A percentile compares a stretch with the other conserved stretches of the same genome.
Evolutionary conservation across 2,329 filamentous ascomycete species (phyloP).

Genomic region (Phyllosticta paracitricarpa): DNA sequence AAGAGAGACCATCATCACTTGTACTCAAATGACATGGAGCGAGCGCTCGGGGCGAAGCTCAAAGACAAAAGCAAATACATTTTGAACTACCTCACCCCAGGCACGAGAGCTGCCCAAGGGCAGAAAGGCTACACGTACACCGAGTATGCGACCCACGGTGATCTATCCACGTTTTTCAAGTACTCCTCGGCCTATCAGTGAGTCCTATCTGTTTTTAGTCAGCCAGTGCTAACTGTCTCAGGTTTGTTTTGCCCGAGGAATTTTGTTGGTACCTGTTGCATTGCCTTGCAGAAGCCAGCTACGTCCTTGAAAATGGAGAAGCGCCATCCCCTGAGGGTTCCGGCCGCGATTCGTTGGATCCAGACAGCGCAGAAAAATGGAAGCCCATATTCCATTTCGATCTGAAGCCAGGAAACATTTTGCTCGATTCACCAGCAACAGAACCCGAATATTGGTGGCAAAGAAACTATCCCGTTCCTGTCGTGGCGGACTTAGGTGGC

Average conservation of each 20-base stretch:
- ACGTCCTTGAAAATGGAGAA: not conserved
- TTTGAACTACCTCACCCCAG: not conserved
- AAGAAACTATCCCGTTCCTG: not conserved
- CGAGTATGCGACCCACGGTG: not conserved
- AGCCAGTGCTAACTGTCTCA: not conserved
- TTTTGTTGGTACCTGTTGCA: conserved; percentile 5
- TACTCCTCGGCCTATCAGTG: not conserved
- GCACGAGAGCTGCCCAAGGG: not conserved
- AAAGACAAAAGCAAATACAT: not conserved
- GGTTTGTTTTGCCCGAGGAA: not conserved
- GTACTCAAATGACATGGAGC: not conserved
- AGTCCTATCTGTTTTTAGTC: not conserved
- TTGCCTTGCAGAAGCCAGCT: not conserved
- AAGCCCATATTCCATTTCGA: not conserved
- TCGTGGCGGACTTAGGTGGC: not conserved
- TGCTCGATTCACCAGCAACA: not conserved
- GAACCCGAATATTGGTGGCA: not conserved
- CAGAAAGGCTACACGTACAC: not conserved
- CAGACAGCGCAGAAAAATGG: not conserved
- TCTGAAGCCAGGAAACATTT: not conserved
- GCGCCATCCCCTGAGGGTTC: not conserved
- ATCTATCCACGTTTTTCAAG: not conserved
- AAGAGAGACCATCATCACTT: not conserved
- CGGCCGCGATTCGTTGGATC: not conserved
- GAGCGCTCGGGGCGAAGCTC: not conserved